These are phyloP conservation scores for Cucumis hystrix DNA, from an alignment of 306 rosid species.

Conservation along the genomic window DNA sequence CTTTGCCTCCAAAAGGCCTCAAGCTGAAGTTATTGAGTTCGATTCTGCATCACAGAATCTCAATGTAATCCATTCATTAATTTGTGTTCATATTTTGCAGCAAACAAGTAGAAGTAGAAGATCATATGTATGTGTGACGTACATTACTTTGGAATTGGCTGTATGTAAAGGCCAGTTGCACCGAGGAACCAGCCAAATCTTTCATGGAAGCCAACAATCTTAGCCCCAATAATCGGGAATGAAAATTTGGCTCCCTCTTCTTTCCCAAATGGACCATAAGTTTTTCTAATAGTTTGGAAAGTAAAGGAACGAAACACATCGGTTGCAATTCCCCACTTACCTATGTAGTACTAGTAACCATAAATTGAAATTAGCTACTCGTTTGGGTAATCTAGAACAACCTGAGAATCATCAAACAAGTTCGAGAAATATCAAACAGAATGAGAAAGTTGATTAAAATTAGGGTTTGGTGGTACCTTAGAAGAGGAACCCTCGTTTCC, in stretches of 20 bases:
- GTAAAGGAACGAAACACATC: neutral
- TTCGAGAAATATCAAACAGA: neutral
- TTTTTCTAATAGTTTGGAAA: neutral
- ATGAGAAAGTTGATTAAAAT: neutral
- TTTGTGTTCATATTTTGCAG: neutral
- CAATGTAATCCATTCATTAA: neutral
- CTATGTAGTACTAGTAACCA: neutral
- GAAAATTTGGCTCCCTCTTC: neutral
- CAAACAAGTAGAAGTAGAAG: neutral
- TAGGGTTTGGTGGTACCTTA: neutral
- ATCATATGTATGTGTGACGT: neutral
- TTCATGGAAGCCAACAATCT: conserved; percentile 2
- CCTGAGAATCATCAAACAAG: neutral
- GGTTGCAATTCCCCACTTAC: neutral
- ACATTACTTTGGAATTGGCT: neutral
- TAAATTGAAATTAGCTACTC: neutral
- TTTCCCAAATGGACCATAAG: neutral
- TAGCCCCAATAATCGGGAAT: neutral
- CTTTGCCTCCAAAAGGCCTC: neutral
- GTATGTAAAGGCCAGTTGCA: neutral
- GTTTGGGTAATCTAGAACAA: neutral
- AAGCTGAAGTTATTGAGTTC: neutral
- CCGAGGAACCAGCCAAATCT: neutral
- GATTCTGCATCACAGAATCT: neutral
- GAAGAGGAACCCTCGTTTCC: neutral